Percentiles rank a stretch among this genome's conserved stretches.
Evolutionary conservation across 208 protist genomes (phyloP).

Genomic region (Leishmania lainsoni): DNA sequence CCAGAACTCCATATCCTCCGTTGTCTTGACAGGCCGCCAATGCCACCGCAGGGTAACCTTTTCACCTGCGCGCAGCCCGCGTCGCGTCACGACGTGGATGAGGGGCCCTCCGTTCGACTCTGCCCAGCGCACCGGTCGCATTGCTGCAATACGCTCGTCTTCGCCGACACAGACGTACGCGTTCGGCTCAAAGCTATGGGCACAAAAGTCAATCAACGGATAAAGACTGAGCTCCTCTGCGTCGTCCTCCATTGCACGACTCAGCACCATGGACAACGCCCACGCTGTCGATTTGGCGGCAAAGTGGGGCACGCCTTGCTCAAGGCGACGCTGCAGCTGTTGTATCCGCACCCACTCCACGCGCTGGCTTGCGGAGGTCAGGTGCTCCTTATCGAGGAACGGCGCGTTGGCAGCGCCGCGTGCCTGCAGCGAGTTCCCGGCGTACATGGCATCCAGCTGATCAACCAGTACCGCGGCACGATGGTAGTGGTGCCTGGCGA

Average conservation of each 20-base stretch:
- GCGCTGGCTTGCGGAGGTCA: conserved; percentile 49
- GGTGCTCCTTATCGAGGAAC: conserved; percentile 57
- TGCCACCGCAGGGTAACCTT: conserved; percentile 65
- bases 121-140: conserved; percentile 25
- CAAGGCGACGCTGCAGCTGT: conserved; percentile 55
- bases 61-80: conserved; percentile 47
- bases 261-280: conserved; percentile 82
- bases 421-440: conserved; percentile 68
- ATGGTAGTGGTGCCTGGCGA: conserved; percentile 11
- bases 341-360: conserved; percentile 70
- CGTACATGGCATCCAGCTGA: conserved; percentile 73
- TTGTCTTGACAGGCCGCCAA: conserved; percentile 35
- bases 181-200: conserved; percentile 72
- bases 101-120: conserved; percentile 45
- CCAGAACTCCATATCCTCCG: conserved; percentile 79
- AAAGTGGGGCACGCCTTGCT: conserved; percentile 86
- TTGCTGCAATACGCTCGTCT: neutral
- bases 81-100: conserved; percentile 59
- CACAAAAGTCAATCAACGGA: conserved; percentile 85
- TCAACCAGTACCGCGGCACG: conserved; percentile 26
- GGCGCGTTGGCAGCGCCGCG: conserved; percentile 73
- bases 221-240: conserved; percentile 58
- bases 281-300: conserved; percentile 73
- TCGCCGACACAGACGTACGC: conserved; percentile 26
- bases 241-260: conserved; percentile 59